These are phyloP conservation scores for Dichotomocladium elegans DNA, from an alignment of 371 early-diverging fungal species.

Conservation along the genomic window DNA sequence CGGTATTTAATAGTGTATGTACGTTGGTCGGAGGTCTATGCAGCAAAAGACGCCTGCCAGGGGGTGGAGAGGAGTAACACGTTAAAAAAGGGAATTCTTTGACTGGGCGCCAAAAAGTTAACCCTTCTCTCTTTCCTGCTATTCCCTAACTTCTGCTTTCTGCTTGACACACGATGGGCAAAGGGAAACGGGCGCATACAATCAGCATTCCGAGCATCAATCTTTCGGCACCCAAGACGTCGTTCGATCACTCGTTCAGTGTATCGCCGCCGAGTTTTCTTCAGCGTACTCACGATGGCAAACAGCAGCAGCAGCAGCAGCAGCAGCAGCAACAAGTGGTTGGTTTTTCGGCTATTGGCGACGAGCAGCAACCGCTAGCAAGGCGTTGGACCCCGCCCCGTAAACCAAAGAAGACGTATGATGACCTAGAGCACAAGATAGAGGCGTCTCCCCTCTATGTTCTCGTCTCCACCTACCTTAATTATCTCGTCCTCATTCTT, in stretches of 20 bases:
- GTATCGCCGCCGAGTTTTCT: conserved; percentile 1
- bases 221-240: background rate
- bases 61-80: too few relatives aligned
- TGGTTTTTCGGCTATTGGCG: too few relatives aligned
- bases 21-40: too few relatives aligned
- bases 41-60: too few relatives aligned
- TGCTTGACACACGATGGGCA: conserved; percentile 26
- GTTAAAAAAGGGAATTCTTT: too few relatives aligned
- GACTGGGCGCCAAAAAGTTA: too few relatives aligned
- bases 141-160: too few relatives aligned
- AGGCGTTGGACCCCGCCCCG: conserved; percentile 6
- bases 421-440: conserved; percentile 23
- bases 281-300: background rate
- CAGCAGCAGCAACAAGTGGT: too few relatives aligned
- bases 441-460: conserved; percentile 58
- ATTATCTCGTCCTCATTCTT: conserved; percentile 91
- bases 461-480: conserved; percentile 93
- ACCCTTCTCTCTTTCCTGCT: too few relatives aligned
- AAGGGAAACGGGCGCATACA: conserved; percentile 30
- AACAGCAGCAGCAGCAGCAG: background rate
- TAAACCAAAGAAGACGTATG: conserved; percentile 11
- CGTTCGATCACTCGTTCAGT: conserved; percentile 6
- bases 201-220: conserved; percentile 20
- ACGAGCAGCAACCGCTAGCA: background rate
- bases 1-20: too few relatives aligned